Percentiles rank a stretch among this genome's conserved stretches.
phyloP scores from a whole-genome alignment of 306 rosid genomes.

The Cotoneaster glaucophyllus region DNA sequence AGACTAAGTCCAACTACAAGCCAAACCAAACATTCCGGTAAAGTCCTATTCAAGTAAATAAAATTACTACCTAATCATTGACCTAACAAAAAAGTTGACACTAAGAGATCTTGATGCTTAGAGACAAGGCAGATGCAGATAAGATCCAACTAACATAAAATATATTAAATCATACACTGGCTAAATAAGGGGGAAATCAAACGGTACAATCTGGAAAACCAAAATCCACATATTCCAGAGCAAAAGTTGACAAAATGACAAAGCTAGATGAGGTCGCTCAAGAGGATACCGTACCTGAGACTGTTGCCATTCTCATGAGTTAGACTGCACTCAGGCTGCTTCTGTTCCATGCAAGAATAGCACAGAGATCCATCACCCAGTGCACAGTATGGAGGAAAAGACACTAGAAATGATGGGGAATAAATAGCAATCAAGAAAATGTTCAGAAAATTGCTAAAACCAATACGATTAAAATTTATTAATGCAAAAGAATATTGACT shows the following conservation, averaged over 20 bases:
- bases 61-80: slow-evolving; percentile 3
- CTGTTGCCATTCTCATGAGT: slow-evolving; percentile 31
- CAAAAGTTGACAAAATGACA: neutral
- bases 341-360: slow-evolving; percentile 58
- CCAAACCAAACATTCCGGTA: too few species aligned
- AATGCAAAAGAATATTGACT: neutral
- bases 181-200: neutral
- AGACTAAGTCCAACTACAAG: too few species aligned
- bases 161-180: neutral
- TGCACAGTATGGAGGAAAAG: slow-evolving; percentile 65
- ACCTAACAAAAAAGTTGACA: neutral
- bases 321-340: slow-evolving; percentile 37
- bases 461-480: slow-evolving; percentile 11
- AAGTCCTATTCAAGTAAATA: too few species aligned
- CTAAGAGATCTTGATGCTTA: neutral
- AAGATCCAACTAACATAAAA: neutral
- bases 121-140: neutral
- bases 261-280: neutral
- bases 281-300: slow-evolving; percentile 47
- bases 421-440: slow-evolving; percentile 11
- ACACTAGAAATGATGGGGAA: slow-evolving; percentile 35
- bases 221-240: neutral
- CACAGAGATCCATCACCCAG: slow-evolving; percentile 65
- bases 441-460: neutral
- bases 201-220: neutral